phyloP scores from a whole-genome alignment of 495 filamentous ascomycete genomes.

The Darksidea phi region DNA sequence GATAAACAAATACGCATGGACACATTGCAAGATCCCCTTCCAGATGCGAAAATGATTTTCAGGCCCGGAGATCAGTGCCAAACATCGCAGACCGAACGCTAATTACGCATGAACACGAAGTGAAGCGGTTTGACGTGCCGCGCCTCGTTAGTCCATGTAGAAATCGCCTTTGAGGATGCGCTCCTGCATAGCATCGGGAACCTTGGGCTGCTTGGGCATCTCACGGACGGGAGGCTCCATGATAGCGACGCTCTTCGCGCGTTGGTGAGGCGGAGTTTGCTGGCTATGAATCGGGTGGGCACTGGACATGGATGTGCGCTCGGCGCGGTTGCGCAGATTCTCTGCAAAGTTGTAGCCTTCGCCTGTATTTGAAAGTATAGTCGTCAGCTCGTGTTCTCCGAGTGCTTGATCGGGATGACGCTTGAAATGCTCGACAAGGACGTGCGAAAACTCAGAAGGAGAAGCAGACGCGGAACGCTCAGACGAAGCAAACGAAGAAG shows the following conservation, averaged over 20 bases:
- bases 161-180: slow-evolving; percentile 96
- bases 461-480: slow-evolving; percentile 38
- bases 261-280: slow-evolving; percentile 48
- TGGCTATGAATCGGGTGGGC: slow-evolving; percentile 31
- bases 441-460: slow-evolving; percentile 14
- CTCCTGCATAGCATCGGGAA: slow-evolving; percentile 90
- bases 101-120: slow-evolving; percentile 20
- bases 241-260: slow-evolving; percentile 63
- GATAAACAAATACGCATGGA: background rate
- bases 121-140: background rate
- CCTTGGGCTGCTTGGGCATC: slow-evolving; percentile 51
- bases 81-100: slow-evolving; percentile 4
- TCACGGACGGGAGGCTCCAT: slow-evolving; percentile 59
- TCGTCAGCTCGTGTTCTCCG: slow-evolving; percentile 59
- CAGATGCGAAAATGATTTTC: background rate
- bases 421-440: slow-evolving; percentile 25
- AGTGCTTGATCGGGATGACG: slow-evolving; percentile 28
- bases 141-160: slow-evolving; percentile 77
- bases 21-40: background rate
- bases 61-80: background rate
- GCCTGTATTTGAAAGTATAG: slow-evolving; percentile 61
- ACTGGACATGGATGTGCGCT: slow-evolving; percentile 67
- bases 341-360: slow-evolving; percentile 95
- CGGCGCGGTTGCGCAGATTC: slow-evolving; percentile 83
- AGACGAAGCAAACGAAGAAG: slow-evolving; percentile 48